Conservation (phyloP, 2,329 filamentous ascomycete species). For the Myriosclerotinia curreyana region DNA sequence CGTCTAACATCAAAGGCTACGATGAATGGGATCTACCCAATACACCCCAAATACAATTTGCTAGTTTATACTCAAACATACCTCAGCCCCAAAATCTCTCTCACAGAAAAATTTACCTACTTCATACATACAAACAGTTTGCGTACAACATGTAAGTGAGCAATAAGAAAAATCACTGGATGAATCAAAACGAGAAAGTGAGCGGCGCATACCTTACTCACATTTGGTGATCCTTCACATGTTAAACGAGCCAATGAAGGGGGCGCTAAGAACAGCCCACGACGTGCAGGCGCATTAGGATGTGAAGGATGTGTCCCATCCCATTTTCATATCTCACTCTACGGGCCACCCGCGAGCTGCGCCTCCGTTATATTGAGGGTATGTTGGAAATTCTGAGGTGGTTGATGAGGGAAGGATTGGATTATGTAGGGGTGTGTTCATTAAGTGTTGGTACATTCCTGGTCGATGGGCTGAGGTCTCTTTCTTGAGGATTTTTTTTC, state of each 20-base stretch:
- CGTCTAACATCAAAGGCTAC: background rate
- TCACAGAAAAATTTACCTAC: background rate
- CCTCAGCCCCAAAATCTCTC: constrained; percentile 7
- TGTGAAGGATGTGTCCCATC: background rate
- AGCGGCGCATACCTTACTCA: constrained; percentile 7
- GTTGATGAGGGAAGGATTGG: constrained; percentile 10
- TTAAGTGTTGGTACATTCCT: constrained; percentile 7
- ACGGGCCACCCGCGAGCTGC: constrained; percentile 9
- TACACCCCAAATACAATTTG: background rate
- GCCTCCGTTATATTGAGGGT: constrained; percentile 1
- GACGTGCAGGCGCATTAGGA: constrained; percentile 3
- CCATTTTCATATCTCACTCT: constrained; percentile 10
- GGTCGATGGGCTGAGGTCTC: background rate
- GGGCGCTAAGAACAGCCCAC: constrained; percentile 10
- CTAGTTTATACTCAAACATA: background rate
- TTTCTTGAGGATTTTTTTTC: constrained; percentile 1
- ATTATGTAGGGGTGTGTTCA: constrained; percentile 7
- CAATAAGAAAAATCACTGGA: background rate
- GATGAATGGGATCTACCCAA: background rate
- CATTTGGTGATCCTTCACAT: constrained; percentile 1
- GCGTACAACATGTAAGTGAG: background rate
- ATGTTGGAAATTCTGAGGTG: background rate
- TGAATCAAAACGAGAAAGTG: background rate
- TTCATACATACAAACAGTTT: background rate
- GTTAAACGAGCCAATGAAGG: constrained; percentile 7